Conservation (phyloP, 352 stramenopile species). For the Pythium oligandrum region DNA sequence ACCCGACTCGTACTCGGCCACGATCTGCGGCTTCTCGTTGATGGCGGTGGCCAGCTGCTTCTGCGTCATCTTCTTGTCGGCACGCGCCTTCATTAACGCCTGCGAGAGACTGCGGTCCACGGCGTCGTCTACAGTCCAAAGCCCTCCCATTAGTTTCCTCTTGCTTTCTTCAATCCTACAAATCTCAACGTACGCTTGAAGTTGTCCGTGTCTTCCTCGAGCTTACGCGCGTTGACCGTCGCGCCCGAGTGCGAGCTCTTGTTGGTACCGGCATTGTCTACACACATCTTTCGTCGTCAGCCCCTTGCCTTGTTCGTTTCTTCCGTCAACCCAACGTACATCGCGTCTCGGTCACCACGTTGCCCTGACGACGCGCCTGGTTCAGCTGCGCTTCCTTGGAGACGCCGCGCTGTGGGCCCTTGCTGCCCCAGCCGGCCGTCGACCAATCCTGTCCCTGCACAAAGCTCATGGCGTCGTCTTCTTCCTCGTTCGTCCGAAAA, state of each 20-base stretch:
- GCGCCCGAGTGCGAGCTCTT: constrained; percentile 79
- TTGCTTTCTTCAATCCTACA: constrained; percentile 1
- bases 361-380: constrained; percentile 59
- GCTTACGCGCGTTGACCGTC: constrained; percentile 85
- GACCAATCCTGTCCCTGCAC: constrained; percentile 78
- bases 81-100: constrained; percentile 94
- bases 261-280: constrained; percentile 75
- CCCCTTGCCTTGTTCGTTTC: not conserved
- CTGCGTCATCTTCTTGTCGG: constrained; percentile 98
- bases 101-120: constrained; percentile 87
- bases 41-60: constrained; percentile 95
- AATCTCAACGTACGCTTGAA: constrained; percentile 73
- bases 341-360: constrained; percentile 69
- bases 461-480: constrained; percentile 50
- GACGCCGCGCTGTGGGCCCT: constrained; percentile 45
- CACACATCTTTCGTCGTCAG: not conserved
- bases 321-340: constrained; percentile 29
- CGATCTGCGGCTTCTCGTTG: constrained; percentile 96
- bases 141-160: too few species aligned
- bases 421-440: constrained; percentile 67
- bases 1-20: constrained; percentile 96
- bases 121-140: constrained; percentile 32
- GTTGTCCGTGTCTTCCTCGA: constrained; percentile 88
- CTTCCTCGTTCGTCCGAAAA: constrained; percentile 1
- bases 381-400: constrained; percentile 71